phyloP scores from a whole-genome alignment of 257 asterid species.

The Leonotis leonurus region DNA sequence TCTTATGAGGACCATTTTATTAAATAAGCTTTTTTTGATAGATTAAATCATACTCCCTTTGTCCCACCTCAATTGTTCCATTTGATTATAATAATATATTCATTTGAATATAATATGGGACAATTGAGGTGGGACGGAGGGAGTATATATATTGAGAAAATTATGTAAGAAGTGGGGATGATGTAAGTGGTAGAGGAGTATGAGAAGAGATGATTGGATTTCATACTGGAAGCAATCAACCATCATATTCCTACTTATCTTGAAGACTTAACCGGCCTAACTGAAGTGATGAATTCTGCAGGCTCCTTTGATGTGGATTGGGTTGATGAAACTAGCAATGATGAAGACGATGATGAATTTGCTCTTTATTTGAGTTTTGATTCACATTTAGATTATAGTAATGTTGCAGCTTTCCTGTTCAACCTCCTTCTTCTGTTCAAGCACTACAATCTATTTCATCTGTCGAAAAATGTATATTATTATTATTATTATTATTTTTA shows the following conservation, averaged over 20 bases:
- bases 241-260: conserved; percentile 89
- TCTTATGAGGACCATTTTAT: too few species aligned
- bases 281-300: conserved; percentile 76
- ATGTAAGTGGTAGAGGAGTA: conserved; percentile 74
- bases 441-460: too few species aligned
- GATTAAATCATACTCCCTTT: too few species aligned
- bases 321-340: conserved; percentile 46
- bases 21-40: too few species aligned
- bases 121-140: too few species aligned
- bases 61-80: too few species aligned
- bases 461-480: too few species aligned
- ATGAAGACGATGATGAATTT: conserved; percentile 51
- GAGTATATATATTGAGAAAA: too few species aligned
- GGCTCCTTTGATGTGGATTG: conserved; percentile 56
- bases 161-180: neutral
- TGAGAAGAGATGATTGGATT: conserved; percentile 61
- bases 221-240: conserved; percentile 74
- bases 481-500: too few species aligned
- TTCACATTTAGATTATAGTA: neutral
- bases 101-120: neutral
- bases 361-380: conserved; percentile 33
- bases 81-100: too few species aligned
- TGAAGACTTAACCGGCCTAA: conserved; percentile 86
- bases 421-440: too few species aligned
- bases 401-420: neutral